phyloP scores from a whole-genome alignment of 2,329 filamentous ascomycete genomes.

The Purpureocillium lavendulum region DNA sequence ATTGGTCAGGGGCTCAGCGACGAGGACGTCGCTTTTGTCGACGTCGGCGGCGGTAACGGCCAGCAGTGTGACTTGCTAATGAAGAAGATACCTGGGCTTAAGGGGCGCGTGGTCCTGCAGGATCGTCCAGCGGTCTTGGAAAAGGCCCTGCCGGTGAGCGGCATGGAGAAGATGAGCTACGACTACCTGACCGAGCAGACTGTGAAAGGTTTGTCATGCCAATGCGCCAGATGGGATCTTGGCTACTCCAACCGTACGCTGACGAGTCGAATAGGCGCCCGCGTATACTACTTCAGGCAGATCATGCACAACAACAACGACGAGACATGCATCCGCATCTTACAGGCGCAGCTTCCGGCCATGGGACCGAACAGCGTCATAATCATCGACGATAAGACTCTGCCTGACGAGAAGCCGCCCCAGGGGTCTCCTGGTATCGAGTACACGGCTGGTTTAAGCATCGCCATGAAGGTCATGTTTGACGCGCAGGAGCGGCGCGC shows the following conservation, averaged over 20 bases:
- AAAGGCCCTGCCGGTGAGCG: constrained; percentile 8
- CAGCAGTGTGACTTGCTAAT: constrained; percentile 11
- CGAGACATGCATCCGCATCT: constrained; percentile 13
- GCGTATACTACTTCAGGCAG: constrained; percentile 18
- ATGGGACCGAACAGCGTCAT: constrained; percentile 12
- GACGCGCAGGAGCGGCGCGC: constrained; percentile 14
- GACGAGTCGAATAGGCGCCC: constrained; percentile 9
- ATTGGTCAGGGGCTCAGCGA: constrained; percentile 1
- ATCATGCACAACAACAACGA: constrained; percentile 18
- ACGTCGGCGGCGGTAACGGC: constrained; percentile 12
- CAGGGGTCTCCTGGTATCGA: constrained; percentile 8
- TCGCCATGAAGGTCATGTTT: constrained; percentile 17
- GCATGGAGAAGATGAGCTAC: constrained; percentile 15
- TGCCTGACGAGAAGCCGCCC: constrained; percentile 10
- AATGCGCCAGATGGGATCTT: no score
- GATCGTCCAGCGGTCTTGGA: constrained; percentile 12
- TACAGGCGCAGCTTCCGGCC: constrained; percentile 9
- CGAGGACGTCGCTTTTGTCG: constrained; percentile 9
- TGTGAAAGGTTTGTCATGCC: constrained; percentile 11
- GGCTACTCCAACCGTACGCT: no score
- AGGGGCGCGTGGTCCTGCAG: constrained; percentile 12
- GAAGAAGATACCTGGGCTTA: constrained; percentile 4
- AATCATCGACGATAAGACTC: constrained; percentile 15
- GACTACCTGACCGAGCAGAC: constrained; percentile 14
- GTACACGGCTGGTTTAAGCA: constrained; percentile 12